Conservation (phyloP, 352 stramenopile species). For the Aphanomyces cochlioides region DNA sequence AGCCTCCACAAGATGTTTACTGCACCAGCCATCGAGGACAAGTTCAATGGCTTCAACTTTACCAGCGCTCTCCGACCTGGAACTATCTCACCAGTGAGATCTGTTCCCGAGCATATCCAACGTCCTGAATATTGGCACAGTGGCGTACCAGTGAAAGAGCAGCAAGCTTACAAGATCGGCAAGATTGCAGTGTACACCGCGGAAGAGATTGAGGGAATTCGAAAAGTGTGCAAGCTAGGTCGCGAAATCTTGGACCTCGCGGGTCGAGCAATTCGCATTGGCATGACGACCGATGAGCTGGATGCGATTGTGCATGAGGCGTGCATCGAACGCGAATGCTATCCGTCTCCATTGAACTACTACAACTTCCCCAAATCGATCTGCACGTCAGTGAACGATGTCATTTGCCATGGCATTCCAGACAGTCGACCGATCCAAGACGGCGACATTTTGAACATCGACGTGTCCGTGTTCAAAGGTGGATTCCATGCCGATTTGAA, state of each 20-base stretch:
- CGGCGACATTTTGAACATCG: constrained; percentile 99
- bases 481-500: constrained; percentile 98
- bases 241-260: constrained; percentile 96
- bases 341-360: constrained; percentile 98
- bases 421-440: constrained; percentile 94
- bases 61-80: constrained; percentile 81
- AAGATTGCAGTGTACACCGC: constrained; percentile 92
- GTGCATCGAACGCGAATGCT: constrained; percentile 88
- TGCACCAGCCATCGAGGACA: constrained; percentile 45
- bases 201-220: constrained; percentile 93
- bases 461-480: constrained; percentile 96
- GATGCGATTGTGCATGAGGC: constrained; percentile 94
- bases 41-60: constrained; percentile 73
- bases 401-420: constrained; percentile 97
- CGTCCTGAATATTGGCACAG: constrained; percentile 90
- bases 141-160: constrained; percentile 62
- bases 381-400: constrained; percentile 91
- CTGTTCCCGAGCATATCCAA: constrained; percentile 73
- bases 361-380: constrained; percentile 95
- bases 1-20: constrained; percentile 94
- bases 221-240: constrained; percentile 77
- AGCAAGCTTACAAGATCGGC: constrained; percentile 49
- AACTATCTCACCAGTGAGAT: constrained; percentile 66
- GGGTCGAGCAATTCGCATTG: constrained; percentile 78
- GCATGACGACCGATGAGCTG: constrained; percentile 96